Base-by-base conservation (phyloP, 371 early-diverging fungal genomes). In the Umbelopsis sp. region DNA sequence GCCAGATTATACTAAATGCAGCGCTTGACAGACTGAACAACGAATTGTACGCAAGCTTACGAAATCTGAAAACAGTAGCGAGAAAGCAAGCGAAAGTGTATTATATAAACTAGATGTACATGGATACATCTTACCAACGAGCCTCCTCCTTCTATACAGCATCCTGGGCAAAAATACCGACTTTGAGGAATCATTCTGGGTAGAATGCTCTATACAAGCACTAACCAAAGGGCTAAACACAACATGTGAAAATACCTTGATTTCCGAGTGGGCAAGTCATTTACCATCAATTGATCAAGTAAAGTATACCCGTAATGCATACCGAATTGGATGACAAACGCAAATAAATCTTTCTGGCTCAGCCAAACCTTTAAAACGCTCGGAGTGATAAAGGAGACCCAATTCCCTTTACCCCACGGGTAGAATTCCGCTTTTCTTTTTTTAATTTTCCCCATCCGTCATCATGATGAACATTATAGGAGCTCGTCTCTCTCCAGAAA, bases 401-500 rank as follows among this genome's bases (percentile, higher is more conserved):
- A n/a, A 48, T 48, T 48, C 48, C 14, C 57, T 51, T 24, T 51
- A 51, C 52, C 52, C 52, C 52, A 51, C 25, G 22, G 51, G 12
- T 51, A 12, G 24, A 18, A 51, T 41, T 41, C 48, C 16, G 3
- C 18, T 35, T 18, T 16, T 29, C 29, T 35, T 24, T 12, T 35
- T 24, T 12, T 32, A 25, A 14, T 57, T 14, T 14, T 1, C 57
- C 57, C 57, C 57, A 35, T 16, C 37, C 1, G 29, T 29, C 64
- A n/a, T 18, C 37, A 64, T 64, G 64, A 81, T 86, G 85, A 83
- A 86, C 68, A 53, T 82, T 11, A 63, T 69, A 4, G 87, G 83
- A 8, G 87, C 81, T 41, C 72, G 77, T 63, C 77, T 86, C 57
- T 80, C 84, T 66, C 83, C 86, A 51, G 87, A 57, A 7, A 57